Conservation (phyloP, 768 basidiomycete species). For the Lactifluus volemus region DNA sequence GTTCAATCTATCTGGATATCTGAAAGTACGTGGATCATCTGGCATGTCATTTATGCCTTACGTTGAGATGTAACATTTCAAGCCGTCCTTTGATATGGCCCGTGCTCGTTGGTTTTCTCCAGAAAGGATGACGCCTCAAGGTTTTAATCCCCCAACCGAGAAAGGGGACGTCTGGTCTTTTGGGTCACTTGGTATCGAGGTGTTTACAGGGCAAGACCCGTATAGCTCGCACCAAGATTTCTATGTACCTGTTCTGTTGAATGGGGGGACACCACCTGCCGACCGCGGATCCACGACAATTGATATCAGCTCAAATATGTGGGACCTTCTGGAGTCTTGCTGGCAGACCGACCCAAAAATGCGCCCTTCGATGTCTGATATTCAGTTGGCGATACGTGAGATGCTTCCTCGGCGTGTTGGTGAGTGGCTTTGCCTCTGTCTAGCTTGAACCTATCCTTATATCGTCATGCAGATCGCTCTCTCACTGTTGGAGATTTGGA, state of each 20-base stretch:
- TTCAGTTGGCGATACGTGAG: not conserved
- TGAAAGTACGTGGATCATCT: not conserved
- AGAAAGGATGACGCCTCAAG: not conserved
- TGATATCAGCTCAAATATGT: constrained; percentile 9
- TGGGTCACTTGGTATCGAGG: constrained; percentile 9
- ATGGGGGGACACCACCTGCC: not conserved
- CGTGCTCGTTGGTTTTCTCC: constrained; percentile 13
- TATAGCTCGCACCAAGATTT: not conserved
- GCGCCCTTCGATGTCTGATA: constrained; percentile 2
- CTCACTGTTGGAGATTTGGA: no score
- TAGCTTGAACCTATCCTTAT: no score
- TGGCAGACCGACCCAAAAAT: not conserved
- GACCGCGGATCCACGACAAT: not conserved
- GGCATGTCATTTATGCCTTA: not conserved
- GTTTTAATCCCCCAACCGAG: not conserved
- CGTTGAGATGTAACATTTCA: constrained; percentile 1
- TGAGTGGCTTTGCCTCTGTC: no score
- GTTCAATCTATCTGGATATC: constrained; percentile 33
- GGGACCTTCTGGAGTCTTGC: constrained; percentile 13
- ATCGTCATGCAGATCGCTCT: no score
- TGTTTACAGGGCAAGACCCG: constrained; percentile 7
- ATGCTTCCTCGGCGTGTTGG: not conserved
- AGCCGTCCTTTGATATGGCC: constrained; percentile 23
- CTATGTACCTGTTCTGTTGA: constrained; percentile 1
- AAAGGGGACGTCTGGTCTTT: constrained; percentile 12